Conservation (phyloP, 2,329 filamentous ascomycete genomes). For the Erysiphe pulchra region DNA sequence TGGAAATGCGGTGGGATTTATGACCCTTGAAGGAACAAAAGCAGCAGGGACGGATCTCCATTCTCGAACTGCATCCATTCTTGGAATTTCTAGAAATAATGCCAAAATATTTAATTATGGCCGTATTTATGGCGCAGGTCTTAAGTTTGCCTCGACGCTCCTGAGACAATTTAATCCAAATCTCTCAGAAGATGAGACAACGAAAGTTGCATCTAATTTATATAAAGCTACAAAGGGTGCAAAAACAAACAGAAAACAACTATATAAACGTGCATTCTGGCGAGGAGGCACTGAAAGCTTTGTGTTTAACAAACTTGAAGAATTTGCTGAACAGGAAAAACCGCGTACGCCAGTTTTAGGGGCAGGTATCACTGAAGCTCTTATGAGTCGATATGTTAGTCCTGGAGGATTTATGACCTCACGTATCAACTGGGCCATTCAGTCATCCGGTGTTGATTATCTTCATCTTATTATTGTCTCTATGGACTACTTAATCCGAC, state of each 20-base stretch:
- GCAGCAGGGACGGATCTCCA: constrained; percentile 82
- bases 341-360: constrained; percentile 80
- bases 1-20: constrained; percentile 93
- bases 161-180: constrained; percentile 81
- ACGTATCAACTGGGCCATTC: constrained; percentile 97
- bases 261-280: constrained; percentile 68
- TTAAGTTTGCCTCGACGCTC: constrained; percentile 77
- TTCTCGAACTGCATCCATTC: constrained; percentile 71
- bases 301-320: constrained; percentile 93
- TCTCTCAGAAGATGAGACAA: constrained; percentile 56
- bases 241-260: constrained; percentile 47
- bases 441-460: constrained; percentile 92
- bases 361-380: constrained; percentile 83
- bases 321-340: constrained; percentile 84
- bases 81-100: constrained; percentile 83
- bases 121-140: constrained; percentile 88
- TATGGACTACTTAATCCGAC: constrained; percentile 81
- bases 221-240: constrained; percentile 79
- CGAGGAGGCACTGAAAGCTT: constrained; percentile 89
- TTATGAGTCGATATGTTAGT: constrained; percentile 68
- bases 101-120: constrained; percentile 98
- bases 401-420: constrained; percentile 86
- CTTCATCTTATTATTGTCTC: constrained; percentile 75
- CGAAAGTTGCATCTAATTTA: constrained; percentile 48
- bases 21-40: constrained; percentile 94